Evolutionary conservation across 2,329 filamentous ascomycete genomes (phyloP), one percentile per base, ranked within the genome.

Genomic region (Westerdykella sp.): DNA sequence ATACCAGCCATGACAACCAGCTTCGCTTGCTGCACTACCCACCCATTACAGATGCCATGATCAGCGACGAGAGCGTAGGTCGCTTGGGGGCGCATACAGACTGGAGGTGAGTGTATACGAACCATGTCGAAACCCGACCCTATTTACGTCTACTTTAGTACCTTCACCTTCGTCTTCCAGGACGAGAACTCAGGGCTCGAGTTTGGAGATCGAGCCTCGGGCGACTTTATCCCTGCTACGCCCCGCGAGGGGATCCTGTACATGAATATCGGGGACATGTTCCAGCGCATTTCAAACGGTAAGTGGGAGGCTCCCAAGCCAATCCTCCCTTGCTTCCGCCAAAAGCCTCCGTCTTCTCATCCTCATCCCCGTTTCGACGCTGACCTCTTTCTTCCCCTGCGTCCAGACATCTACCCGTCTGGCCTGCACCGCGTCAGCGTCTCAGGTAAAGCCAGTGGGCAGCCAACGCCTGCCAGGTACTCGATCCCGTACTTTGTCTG

Each of bases 1-100:
- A 83, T 59, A 72, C 70, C 28, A 73, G 74, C 0, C 69, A 75
- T 44, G 75, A 80, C 50, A 79, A 80, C 48, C 79, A 82, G 47
- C 66, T 83, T 9, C 73, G 81, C 1, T 60, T 84, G 21, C 64
- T 83, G 13, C 79, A 83, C 56, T 84, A 80, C 46, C 75, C 76
- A 0, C 64, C 72, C 2, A 65, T 77, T 4, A 65, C 70, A 21
- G 69, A 69, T 5, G 63, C 65, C 25, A 68, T 66, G 30, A 56
- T 78, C 15, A 65, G 69, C 23, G 69, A 65, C 34, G 66, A 69
- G 11, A 53, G 63, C 13, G 66, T 72, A 31, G 69, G 73, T 9
- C 65, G 76, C 10, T 76, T 77, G 39, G 71, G 73, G 0, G 69
- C 73, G 4, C 76, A 80, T 57, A 76, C 70, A 3, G 77, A 79